These are phyloP conservation scores for Lachancea nothofagi DNA, from an alignment of 805 yeast species.

Conservation along the genomic window DNA sequence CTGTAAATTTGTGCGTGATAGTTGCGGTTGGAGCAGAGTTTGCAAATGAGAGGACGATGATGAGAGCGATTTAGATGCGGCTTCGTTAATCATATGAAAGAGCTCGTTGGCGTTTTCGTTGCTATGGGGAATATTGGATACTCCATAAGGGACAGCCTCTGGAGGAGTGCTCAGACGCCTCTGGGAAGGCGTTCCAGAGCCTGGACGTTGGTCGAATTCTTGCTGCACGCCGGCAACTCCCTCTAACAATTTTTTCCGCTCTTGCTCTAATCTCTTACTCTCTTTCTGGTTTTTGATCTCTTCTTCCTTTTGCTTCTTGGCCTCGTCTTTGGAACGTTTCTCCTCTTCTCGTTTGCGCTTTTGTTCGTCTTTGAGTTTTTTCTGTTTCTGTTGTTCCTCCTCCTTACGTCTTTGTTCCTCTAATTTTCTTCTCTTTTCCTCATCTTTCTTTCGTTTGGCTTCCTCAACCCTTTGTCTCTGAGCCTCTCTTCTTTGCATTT, in stretches of 20 bases:
- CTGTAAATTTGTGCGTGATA: background rate
- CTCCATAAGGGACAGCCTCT: constrained; percentile 17
- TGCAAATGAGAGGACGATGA: constrained; percentile 21
- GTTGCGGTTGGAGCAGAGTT: constrained; percentile 12
- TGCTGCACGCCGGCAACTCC: constrained; percentile 15
- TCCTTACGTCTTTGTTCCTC: constrained; percentile 39
- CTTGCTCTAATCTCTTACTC: constrained; percentile 34
- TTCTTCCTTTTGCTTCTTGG: constrained; percentile 27
- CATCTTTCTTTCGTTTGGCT: constrained; percentile 35
- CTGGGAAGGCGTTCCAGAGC: constrained; percentile 20
- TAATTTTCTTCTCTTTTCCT: constrained; percentile 37
- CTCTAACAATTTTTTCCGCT: constrained; percentile 15
- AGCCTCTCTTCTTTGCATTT: constrained; percentile 37
- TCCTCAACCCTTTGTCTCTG: constrained; percentile 38
- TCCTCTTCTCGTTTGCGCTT: constrained; percentile 37
- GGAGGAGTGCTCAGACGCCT: constrained; percentile 12
- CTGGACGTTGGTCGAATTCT: constrained; percentile 26
- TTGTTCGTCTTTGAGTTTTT: constrained; percentile 36
- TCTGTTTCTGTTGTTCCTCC: constrained; percentile 37
- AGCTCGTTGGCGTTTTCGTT: constrained; percentile 23
- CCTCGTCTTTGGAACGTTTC: constrained; percentile 31
- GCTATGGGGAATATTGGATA: background rate
- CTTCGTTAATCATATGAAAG: constrained; percentile 26
- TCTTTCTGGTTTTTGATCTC: constrained; percentile 22
- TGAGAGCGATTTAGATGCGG: constrained; percentile 20